Conservation (phyloP, 352 stramenopile genomes). For the Aphanomyces astaci region DNA sequence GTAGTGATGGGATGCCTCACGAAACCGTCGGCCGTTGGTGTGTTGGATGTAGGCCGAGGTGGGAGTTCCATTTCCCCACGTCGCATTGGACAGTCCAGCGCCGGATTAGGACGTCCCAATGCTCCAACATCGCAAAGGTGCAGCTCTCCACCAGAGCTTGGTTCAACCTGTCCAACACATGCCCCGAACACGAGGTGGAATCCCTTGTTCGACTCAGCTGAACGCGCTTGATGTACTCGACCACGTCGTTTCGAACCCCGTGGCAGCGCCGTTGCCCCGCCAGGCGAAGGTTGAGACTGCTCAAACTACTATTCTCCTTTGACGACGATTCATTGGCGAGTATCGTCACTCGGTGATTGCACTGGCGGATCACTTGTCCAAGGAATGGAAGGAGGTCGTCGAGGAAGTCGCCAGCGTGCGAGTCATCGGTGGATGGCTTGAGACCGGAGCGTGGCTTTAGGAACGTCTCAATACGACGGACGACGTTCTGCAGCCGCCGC, state of each 20-base stretch:
- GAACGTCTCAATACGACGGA: background rate
- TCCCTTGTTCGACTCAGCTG: background rate
- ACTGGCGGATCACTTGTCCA: background rate
- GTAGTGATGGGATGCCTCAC: background rate
- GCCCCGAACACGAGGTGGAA: background rate
- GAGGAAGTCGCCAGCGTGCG: background rate
- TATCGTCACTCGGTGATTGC: constrained; percentile 1
- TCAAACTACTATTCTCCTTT: too few species aligned
- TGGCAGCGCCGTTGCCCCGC: constrained; percentile 5
- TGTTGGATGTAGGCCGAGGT: background rate
- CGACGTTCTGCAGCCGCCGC: background rate
- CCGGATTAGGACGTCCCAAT: background rate
- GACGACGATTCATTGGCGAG: background rate
- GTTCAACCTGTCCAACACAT: background rate
- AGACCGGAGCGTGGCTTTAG: background rate
- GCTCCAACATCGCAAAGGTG: background rate
- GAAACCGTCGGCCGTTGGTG: background rate
- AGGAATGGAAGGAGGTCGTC: background rate
- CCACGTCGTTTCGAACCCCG: background rate
- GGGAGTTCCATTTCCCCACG: constrained; percentile 8
- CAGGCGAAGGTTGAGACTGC: constrained; percentile 1
- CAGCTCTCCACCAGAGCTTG: background rate
- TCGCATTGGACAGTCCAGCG: background rate
- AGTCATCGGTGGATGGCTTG: too few species aligned
- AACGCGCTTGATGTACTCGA: background rate